phyloP scores from a whole-genome alignment of 495 filamentous ascomycete species.

The Collariella sp. region DNA sequence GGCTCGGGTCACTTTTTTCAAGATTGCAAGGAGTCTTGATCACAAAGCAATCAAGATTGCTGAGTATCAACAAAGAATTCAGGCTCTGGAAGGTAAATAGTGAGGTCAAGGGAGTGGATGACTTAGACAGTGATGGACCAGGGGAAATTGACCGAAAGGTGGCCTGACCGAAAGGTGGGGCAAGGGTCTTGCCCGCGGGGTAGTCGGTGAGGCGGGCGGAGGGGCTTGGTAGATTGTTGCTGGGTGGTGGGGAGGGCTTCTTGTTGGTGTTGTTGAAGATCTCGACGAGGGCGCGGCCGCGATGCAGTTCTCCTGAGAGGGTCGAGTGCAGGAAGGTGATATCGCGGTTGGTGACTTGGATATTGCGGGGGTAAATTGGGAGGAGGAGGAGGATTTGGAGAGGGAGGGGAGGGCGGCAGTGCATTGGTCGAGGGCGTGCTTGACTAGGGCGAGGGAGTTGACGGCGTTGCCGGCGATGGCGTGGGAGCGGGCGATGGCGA shows the following conservation, averaged over 20 bases:
- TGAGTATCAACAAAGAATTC: too few species aligned
- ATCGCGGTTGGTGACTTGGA: slow-evolving; percentile 53
- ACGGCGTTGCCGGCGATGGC: slow-evolving; percentile 59
- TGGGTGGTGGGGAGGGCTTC: slow-evolving; percentile 4
- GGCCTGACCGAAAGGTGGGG: too few species aligned
- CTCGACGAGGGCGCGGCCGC: slow-evolving; percentile 74
- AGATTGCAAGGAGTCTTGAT: too few species aligned
- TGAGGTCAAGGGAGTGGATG: too few species aligned
- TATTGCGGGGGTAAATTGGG: slow-evolving; percentile 31
- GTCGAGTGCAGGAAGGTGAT: slow-evolving; percentile 48
- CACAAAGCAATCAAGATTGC: too few species aligned
- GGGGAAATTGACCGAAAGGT: too few species aligned
- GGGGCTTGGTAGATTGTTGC: slow-evolving; percentile 28
- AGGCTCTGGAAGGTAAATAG: too few species aligned
- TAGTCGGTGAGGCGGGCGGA: slow-evolving; percentile 73
- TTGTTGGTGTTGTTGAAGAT: slow-evolving; percentile 52
- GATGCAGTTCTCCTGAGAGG: slow-evolving; percentile 59
- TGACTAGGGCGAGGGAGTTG: slow-evolving; percentile 77
- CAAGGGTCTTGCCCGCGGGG: slow-evolving; percentile 47
- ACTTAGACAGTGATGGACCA: too few species aligned
- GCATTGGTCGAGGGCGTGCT: slow-evolving; percentile 55
- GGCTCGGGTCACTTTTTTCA: too few species aligned
- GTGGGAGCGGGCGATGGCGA: slow-evolving; percentile 81
- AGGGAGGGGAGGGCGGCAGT: slow-evolving; percentile 32
- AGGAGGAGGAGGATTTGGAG: slow-evolving; percentile 17